These are phyloP conservation scores for Telopea speciosissima DNA, from an alignment of 177 flowering plant genomes.

Conservation along the genomic window DNA sequence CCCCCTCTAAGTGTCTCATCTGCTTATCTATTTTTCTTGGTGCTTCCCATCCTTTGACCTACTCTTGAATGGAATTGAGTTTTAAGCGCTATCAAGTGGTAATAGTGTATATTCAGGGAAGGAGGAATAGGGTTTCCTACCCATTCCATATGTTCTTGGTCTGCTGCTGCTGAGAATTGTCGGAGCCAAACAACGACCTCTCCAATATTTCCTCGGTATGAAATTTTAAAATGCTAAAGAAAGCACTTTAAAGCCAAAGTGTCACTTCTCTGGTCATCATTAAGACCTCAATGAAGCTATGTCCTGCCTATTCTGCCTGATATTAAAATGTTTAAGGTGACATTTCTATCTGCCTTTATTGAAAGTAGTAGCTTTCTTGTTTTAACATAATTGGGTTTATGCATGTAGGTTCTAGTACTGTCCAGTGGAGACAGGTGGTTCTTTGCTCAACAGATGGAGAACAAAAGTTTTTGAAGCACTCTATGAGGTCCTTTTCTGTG, in stretches of 20 bases:
- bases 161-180: not conserved
- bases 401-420: constrained; percentile 1
- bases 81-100: not conserved
- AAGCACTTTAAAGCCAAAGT: not conserved
- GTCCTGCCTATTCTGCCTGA: not conserved
- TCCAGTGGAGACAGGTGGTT: not conserved
- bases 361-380: not conserved
- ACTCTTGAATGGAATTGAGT: not conserved
- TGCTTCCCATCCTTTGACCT: not conserved
- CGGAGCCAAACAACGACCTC: not conserved
- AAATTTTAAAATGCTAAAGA: not conserved
- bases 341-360: not conserved
- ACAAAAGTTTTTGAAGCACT: constrained; percentile 10
- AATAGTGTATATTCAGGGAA: not conserved
- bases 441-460: constrained; percentile 5
- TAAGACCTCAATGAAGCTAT: not conserved
- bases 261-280: not conserved
- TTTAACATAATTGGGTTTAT: not conserved
- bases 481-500: constrained; percentile 24
- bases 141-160: not conserved
- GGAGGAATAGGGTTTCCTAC: not conserved
- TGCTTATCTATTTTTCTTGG: not conserved
- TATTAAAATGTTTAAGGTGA: not conserved
- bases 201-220: not conserved
- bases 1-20: no score